Conservation (phyloP, 2,329 filamentous ascomycete genomes). For the Colletotrichum higginsianum region DNA sequence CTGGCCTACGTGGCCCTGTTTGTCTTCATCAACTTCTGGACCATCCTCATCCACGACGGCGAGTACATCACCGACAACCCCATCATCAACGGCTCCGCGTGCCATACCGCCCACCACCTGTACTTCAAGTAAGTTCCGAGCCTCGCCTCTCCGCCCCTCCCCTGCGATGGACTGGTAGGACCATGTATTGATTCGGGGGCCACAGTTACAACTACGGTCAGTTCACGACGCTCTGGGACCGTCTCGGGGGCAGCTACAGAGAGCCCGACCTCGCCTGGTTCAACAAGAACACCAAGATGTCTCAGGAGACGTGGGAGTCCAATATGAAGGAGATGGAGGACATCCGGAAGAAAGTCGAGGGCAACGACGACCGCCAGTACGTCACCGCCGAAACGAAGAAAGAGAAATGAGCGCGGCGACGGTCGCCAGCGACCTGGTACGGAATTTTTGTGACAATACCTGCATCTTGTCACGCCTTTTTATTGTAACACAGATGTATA, state of each 20-base stretch:
- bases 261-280: constrained; percentile 82
- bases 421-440: neutral
- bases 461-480: constrained; percentile 22
- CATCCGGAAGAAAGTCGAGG: constrained; percentile 66
- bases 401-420: constrained; percentile 32
- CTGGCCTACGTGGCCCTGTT: constrained; percentile 89
- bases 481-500: constrained; percentile 20
- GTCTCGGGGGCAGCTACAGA: constrained; percentile 79
- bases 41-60: constrained; percentile 94
- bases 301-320: constrained; percentile 75
- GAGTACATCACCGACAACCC: constrained; percentile 93
- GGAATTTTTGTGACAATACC: constrained; percentile 23
- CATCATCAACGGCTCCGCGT: constrained; percentile 94
- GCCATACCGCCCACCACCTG: constrained; percentile 85
- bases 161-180: neutral
- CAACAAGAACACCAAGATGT: constrained; percentile 79
- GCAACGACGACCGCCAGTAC: constrained; percentile 45
- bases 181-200: constrained; percentile 57
- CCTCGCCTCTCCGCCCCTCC: neutral
- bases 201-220: constrained; percentile 80
- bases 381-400: constrained; percentile 44
- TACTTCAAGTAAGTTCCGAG: constrained; percentile 42
- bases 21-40: constrained; percentile 96
- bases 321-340: constrained; percentile 74
- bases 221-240: constrained; percentile 83